Percentiles rank a stretch among this genome's conserved stretches.
Evolutionary conservation across 192 early-diverging fungal species (phyloP).

Genomic region (Diversispora epigaea): DNA sequence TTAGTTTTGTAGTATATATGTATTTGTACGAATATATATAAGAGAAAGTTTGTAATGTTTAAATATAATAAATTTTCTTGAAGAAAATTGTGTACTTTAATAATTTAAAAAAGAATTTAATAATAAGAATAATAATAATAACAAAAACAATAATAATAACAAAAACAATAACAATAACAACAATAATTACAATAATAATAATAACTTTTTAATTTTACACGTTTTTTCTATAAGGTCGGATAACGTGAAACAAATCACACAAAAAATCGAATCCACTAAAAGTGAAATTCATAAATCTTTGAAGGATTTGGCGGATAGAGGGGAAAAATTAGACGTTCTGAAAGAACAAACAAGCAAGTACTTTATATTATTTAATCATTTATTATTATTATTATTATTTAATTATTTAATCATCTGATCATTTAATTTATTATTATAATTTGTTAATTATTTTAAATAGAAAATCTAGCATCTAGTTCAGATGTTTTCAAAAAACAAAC

Average conservation of each 20-base stretch:
- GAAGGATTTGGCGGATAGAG: neutral
- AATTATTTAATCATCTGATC: neutral
- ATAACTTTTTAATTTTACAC: no score
- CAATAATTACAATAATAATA: no score
- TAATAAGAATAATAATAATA: no score
- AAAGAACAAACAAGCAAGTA: slow-evolving; percentile 15
- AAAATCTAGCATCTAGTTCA: neutral
- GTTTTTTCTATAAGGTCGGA: no score
- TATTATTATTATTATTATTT: neutral
- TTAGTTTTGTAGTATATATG: no score
- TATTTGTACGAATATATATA: no score
- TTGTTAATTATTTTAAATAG: slow-evolving; percentile 4
- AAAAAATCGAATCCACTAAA: slow-evolving; percentile 2
- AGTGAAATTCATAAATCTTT: slow-evolving; percentile 9
- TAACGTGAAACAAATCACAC: neutral
- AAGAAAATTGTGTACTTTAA: no score
- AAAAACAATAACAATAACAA: no score
- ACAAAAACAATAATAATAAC: no score
- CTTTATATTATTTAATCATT: neutral
- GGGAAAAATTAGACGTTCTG: slow-evolving; percentile 2
- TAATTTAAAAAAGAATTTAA: no score
- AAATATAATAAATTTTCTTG: no score
- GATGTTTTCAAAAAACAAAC: neutral
- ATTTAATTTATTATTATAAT: neutral
- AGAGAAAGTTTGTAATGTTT: no score